A percentile compares a stretch with the other conserved stretches of the same genome.
Conservation (phyloP, 306 rosid species). For the Castanea mollissima region DNA sequence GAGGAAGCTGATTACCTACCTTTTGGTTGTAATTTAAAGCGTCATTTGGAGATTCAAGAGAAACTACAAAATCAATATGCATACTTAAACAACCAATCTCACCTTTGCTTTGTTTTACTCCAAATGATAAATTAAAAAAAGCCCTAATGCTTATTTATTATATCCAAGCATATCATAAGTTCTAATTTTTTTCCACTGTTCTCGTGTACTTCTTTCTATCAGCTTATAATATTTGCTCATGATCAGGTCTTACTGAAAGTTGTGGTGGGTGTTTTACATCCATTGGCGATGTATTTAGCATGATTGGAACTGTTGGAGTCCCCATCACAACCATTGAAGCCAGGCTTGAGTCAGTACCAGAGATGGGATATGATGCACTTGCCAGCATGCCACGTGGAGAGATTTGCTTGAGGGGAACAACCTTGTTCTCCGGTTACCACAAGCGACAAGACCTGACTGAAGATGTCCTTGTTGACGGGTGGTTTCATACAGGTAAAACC, state of each 20-base stretch:
- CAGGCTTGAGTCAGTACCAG: slow-evolving; percentile 80
- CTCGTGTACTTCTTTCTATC: slow-evolving; percentile 6
- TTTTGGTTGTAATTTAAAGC: no score
- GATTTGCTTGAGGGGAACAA: slow-evolving; percentile 74
- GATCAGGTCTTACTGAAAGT: slow-evolving; percentile 82
- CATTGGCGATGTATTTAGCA: slow-evolving; percentile 62
- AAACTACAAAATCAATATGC: neutral
- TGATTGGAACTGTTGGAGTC: slow-evolving; percentile 81
- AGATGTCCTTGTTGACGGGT: slow-evolving; percentile 77
- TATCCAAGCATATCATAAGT: neutral
- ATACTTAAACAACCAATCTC: neutral
- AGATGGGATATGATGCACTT: slow-evolving; percentile 75
- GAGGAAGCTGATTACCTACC: no score
- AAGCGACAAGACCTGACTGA: slow-evolving; percentile 79
- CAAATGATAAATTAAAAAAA: neutral
- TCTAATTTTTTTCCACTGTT: neutral
- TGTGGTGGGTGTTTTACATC: slow-evolving; percentile 83
- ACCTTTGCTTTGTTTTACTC: no score
- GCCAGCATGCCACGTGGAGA: slow-evolving; percentile 72
- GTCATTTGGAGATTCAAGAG: neutral
- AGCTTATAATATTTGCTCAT: slow-evolving; percentile 1
- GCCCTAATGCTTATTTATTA: neutral
- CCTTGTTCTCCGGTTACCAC: slow-evolving; percentile 79
- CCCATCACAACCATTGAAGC: slow-evolving; percentile 83
- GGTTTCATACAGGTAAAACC: slow-evolving; percentile 94